phyloP scores from a whole-genome alignment of 2,329 filamentous ascomycete genomes.

The Orbilia quercus region DNA sequence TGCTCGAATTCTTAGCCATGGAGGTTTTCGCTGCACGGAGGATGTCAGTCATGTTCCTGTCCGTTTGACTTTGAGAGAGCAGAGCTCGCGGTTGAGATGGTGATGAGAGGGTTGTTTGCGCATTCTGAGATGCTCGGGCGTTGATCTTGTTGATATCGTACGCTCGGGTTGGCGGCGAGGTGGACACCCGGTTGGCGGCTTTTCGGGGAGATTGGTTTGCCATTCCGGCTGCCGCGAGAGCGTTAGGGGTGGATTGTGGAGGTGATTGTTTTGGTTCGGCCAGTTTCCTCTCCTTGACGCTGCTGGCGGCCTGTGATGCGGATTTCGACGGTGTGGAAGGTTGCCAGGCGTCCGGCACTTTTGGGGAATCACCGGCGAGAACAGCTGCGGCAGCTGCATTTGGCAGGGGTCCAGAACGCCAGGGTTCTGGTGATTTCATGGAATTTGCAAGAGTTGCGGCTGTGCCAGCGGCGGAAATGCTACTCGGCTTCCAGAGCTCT shows the following conservation, averaged over 20 bases:
- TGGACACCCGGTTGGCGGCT: conserved; percentile 15
- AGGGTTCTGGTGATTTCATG: conserved; percentile 46
- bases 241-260: conserved; percentile 35
- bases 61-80: conserved; percentile 32
- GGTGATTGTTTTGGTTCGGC: conserved; percentile 23
- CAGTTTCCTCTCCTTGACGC: conserved; percentile 22
- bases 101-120: conserved; percentile 42
- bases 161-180: conserved; percentile 29
- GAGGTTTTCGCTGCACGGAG: conserved; percentile 45
- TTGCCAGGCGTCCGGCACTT: conserved; percentile 39
- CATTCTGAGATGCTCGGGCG: conserved; percentile 46
- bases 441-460: conserved; percentile 47
- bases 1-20: conserved; percentile 44
- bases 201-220: conserved; percentile 36
- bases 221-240: conserved; percentile 41
- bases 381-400: conserved; percentile 37
- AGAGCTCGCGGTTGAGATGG: conserved; percentile 23
- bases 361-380: conserved; percentile 35
- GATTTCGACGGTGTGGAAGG: conserved; percentile 40
- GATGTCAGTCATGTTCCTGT: conserved; percentile 46
- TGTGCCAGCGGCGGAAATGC: conserved; percentile 45
- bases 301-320: conserved; percentile 35
- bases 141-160: conserved; percentile 55
- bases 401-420: conserved; percentile 38
- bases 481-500: conserved; percentile 43